phyloP scores from a whole-genome alignment of 768 basidiomycete species.

The Exsudoporus frostii region DNA sequence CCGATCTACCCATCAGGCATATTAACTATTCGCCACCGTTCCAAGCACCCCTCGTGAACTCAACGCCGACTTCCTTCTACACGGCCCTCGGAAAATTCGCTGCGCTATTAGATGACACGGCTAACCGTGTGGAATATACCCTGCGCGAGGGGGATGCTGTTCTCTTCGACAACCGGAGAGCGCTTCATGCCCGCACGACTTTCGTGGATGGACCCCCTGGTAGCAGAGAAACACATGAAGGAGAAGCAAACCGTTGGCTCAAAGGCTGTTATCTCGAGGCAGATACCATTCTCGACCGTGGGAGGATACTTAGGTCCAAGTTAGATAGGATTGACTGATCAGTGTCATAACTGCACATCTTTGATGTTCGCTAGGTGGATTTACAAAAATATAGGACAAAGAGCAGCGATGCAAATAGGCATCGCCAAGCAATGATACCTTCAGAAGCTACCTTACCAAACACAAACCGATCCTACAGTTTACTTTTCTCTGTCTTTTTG shows the following conservation, averaged over 20 bases:
- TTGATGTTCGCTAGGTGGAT: neutral
- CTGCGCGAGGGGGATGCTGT: slow-evolving; percentile 82
- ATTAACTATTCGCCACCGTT: slow-evolving; percentile 96
- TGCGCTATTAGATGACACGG: slow-evolving; percentile 48
- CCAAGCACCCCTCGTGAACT: slow-evolving; percentile 69
- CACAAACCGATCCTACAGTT: slow-evolving; percentile 30
- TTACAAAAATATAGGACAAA: neutral
- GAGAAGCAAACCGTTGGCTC: slow-evolving; percentile 73
- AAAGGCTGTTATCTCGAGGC: slow-evolving; percentile 84
- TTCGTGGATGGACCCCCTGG: slow-evolving; percentile 46
- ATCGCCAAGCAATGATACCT: neutral
- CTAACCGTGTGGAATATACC: slow-evolving; percentile 56
- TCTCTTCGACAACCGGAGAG: slow-evolving; percentile 87
- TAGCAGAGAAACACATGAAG: slow-evolving; percentile 35
- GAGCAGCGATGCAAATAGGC: neutral
- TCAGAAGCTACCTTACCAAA: neutral
- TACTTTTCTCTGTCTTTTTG: slow-evolving; percentile 46
- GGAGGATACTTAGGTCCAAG: slow-evolving; percentile 46
- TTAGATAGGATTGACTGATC: slow-evolving; percentile 6
- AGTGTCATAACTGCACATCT: neutral
- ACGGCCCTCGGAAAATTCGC: slow-evolving; percentile 62
- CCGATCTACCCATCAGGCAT: slow-evolving; percentile 43
- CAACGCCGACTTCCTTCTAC: slow-evolving; percentile 57
- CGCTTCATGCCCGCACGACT: slow-evolving; percentile 82
- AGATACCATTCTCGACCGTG: slow-evolving; percentile 59